phyloP scores from a whole-genome alignment of 441 rosid species.

The Melastoma candidum region DNA sequence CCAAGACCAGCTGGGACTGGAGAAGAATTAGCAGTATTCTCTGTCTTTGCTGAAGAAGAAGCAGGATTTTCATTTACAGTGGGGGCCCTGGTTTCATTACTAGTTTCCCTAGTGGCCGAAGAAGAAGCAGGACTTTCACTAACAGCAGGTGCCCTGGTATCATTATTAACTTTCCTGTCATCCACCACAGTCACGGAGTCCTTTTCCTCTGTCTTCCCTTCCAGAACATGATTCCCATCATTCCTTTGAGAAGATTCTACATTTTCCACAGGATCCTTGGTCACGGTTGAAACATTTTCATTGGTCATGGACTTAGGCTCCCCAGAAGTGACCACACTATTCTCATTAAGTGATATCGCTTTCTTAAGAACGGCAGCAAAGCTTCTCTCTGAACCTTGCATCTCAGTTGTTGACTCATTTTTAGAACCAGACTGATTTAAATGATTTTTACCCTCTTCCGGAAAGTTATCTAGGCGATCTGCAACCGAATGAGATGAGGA shows the following conservation, averaged over 20 bases:
- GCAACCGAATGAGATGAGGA: slow-evolving; percentile 1
- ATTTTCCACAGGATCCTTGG: slow-evolving; percentile 17
- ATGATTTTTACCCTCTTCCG: slow-evolving; percentile 18
- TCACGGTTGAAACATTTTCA: slow-evolving; percentile 19
- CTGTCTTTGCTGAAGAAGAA: slow-evolving; percentile 33
- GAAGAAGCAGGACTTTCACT: not conserved
- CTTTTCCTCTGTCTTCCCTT: no score
- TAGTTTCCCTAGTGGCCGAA: slow-evolving; percentile 21
- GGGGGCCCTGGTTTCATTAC: slow-evolving; percentile 13
- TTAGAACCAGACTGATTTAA: slow-evolving; percentile 12
- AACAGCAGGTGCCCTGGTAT: no score
- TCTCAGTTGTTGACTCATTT: slow-evolving; percentile 12
- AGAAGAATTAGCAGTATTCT: slow-evolving; percentile 23
- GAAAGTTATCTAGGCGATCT: slow-evolving; percentile 14
- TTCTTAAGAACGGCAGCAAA: slow-evolving; percentile 15
- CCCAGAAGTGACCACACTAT: slow-evolving; percentile 19
- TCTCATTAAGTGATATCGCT: slow-evolving; percentile 14
- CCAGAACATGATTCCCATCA: slow-evolving; percentile 15
- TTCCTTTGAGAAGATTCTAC: slow-evolving; percentile 17
- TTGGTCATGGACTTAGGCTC: slow-evolving; percentile 20
- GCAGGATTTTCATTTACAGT: slow-evolving; percentile 11
- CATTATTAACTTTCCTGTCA: no score
- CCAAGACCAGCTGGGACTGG: slow-evolving; percentile 89
- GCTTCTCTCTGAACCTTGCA: slow-evolving; percentile 13
- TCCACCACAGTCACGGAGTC: no score